Percentiles rank a stretch among this genome's conserved stretches.
phyloP scores from a whole-genome alignment of 1,284 basidiomycete species.

The Singerocomus inundabilis region DNA sequence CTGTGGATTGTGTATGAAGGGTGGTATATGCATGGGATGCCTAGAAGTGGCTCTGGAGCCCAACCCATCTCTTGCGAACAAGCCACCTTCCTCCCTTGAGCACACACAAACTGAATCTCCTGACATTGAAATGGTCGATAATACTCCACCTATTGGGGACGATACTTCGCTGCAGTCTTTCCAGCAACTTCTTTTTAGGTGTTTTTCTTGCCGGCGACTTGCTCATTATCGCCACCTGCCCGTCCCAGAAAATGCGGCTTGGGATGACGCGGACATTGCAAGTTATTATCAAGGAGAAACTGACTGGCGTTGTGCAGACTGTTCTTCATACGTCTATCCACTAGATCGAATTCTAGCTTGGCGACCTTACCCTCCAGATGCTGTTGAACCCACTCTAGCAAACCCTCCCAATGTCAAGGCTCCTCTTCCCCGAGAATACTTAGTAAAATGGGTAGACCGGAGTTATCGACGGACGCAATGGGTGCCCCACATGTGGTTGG shows the following conservation, averaged over 20 bases:
- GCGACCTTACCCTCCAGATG: constrained; percentile 72
- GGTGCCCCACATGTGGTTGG: constrained; percentile 90
- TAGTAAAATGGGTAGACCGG: constrained; percentile 81
- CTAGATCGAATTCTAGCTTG: constrained; percentile 92
- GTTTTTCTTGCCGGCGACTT: constrained; percentile 74
- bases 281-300: constrained; percentile 59
- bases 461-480: constrained; percentile 79
- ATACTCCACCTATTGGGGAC: constrained; percentile 14
- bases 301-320: constrained; percentile 80
- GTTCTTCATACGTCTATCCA: constrained; percentile 65
- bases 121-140: constrained; percentile 37
- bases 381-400: constrained; percentile 47
- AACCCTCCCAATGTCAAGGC: constrained; percentile 56
- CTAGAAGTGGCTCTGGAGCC: constrained; percentile 53
- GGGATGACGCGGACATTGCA: constrained; percentile 50
- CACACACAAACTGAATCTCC: constrained; percentile 6
- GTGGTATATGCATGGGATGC: constrained; percentile 78
- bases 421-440: constrained; percentile 78
- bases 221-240: constrained; percentile 78
- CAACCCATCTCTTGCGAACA: constrained; percentile 33
- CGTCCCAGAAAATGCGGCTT: constrained; percentile 40
- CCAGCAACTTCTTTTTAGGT: constrained; percentile 70
- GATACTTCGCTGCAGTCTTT: constrained; percentile 21
- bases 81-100: constrained; percentile 19
- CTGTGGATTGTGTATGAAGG: constrained; percentile 74